phyloP scores from a whole-genome alignment of 164 flowering plant genomes.

The Aristolochia californica region DNA sequence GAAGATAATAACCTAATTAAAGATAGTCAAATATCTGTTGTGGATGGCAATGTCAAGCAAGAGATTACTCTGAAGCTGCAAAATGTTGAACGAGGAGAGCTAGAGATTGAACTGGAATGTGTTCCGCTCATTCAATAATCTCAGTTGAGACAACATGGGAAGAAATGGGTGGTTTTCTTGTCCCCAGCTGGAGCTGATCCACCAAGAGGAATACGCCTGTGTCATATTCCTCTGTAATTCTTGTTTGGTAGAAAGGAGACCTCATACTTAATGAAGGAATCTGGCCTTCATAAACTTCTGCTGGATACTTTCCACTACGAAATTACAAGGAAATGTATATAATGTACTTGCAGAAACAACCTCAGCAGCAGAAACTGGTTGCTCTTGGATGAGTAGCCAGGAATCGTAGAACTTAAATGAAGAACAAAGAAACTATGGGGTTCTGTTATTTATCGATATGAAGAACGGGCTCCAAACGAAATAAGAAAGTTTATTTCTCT shows the following conservation, averaged over 20 bases:
- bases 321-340: too few relatives aligned
- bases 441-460: too few relatives aligned
- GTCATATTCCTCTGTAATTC: too few relatives aligned
- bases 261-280: background rate
- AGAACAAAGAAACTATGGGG: too few relatives aligned
- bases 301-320: too few relatives aligned
- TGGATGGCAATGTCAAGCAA: constrained; percentile 33
- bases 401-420: too few relatives aligned
- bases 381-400: too few relatives aligned
- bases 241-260: background rate
- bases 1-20: constrained; percentile 49
- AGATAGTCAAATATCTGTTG: constrained; percentile 48
- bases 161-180: background rate
- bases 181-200: background rate
- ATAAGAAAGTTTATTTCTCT: background rate
- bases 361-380: too few relatives aligned
- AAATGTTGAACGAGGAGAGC: constrained; percentile 74
- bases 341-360: too few relatives aligned
- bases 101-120: constrained; percentile 29
- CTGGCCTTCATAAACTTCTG: too few relatives aligned
- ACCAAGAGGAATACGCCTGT: too few relatives aligned
- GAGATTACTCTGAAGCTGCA: constrained; percentile 35
- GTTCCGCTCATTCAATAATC: constrained; percentile 26
- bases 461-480: background rate
- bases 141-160: background rate